These are phyloP conservation scores for Brassica rapa DNA, from an alignment of 345 rosid genomes.

Conservation along the genomic window DNA sequence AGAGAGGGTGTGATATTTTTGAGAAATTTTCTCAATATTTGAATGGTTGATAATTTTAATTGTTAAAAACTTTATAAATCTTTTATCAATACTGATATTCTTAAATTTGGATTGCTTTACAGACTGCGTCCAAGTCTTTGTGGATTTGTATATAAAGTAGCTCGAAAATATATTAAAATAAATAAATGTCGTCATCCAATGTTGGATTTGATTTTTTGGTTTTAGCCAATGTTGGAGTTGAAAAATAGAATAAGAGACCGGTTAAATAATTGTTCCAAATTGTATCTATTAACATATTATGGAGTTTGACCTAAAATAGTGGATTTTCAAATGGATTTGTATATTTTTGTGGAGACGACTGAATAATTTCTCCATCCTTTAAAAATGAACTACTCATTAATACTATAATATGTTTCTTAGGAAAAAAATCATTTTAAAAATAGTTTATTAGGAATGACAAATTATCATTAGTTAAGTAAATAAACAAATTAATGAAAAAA, in stretches of 20 bases:
- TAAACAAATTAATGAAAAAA: neutral
- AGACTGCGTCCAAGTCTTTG: neutral
- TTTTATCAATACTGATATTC: neutral
- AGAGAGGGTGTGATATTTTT: neutral
- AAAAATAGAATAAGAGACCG: neutral
- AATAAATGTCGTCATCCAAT: neutral
- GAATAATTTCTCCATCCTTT: neutral
- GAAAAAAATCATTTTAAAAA: too few species aligned
- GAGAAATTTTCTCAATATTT: neutral
- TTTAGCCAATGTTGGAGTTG: neutral
- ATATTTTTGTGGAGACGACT: neutral
- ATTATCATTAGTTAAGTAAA: neutral
- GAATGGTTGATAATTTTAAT: neutral
- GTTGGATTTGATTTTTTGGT: neutral
- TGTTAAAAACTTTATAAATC: neutral
- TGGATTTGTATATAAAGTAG: neutral
- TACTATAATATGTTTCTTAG: neutral
- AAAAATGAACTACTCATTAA: neutral
- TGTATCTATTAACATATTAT: neutral
- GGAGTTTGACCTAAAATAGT: neutral
- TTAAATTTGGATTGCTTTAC: neutral
- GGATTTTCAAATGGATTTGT: neutral
- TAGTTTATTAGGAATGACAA: neutral
- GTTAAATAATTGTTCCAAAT: neutral
- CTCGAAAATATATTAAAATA: neutral